Evolutionary conservation across 331 rosid genomes (phyloP), one percentile per base, ranked within the genome.

Genomic region (Dryas integrifolia): DNA sequence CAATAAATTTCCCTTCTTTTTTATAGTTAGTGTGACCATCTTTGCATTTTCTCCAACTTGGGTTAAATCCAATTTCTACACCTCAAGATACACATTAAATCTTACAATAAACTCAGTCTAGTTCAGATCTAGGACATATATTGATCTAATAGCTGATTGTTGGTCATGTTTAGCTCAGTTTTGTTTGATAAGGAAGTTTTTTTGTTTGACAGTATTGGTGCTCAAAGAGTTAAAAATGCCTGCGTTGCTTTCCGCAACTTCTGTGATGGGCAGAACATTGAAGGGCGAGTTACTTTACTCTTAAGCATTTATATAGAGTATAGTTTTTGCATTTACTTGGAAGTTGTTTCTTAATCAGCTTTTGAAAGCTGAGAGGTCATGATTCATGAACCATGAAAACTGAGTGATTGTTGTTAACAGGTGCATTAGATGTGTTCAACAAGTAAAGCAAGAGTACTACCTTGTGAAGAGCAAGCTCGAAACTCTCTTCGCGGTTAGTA

Each of bases 391-490:
- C 16, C 68, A 60, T 45, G 50, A 59, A 73, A 72, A 67, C 21
- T 66, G 61, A 59, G 65, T 65, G 64, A 18, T 71, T 73, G 69
- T 30, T 72, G 21, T 72, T 69, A 78, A 75, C 87, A 94, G 98
- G 83, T 89, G 93, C 79, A 64, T 75, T 48, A 72, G 93, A 79
- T 95, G 97, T 85, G 86, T 95, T 69, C 97, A 91, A 69, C 96
- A 89, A 82, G 89, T 95, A 76, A 88, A 86, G 70, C 92, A 95
- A 70, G 97, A 89, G 85, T 88, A 89, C 87, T 80, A 70, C 65
- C 80, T 84, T 67, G 96, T 86, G 67, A 95, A 95, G 87, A 86
- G 81, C 79, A 95, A 92, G 92, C 98, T 95, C 76, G 91, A 90
- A 77, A 84, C 75, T 75, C 83, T 95, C 35, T 85, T 89, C 75